Percentiles rank a stretch among this genome's conserved stretches.
phyloP scores from a whole-genome alignment of 2,329 filamentous ascomycete species.

The Conoideocrella luteorostrata region DNA sequence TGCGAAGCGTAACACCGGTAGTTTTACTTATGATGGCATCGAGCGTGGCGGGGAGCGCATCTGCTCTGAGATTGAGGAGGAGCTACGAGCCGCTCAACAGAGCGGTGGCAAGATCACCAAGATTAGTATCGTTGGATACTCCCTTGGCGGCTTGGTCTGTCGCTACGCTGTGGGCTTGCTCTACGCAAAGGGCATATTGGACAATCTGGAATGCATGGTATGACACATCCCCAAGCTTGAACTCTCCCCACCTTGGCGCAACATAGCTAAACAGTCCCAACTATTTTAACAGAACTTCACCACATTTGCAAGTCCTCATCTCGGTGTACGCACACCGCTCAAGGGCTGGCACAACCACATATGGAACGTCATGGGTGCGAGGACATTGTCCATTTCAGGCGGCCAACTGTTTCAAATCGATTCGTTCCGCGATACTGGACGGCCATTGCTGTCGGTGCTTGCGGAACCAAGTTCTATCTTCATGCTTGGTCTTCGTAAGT shows the following conservation, averaged over 20 bases:
- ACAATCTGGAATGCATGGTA: constrained; percentile 72
- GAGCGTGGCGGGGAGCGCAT: constrained; percentile 62
- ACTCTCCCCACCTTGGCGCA: not conserved
- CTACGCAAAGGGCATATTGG: constrained; percentile 72
- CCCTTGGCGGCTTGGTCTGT: constrained; percentile 77
- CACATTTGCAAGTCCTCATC: constrained; percentile 81
- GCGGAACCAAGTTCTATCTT: constrained; percentile 83
- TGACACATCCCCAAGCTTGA: constrained; percentile 9
- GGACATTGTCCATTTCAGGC: constrained; percentile 76
- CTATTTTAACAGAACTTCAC: constrained; percentile 64
- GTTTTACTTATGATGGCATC: constrained; percentile 65
- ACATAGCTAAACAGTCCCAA: not conserved
- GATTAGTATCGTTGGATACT: constrained; percentile 85
- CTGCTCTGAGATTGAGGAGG: constrained; percentile 60
- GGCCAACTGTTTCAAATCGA: constrained; percentile 85
- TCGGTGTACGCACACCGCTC: constrained; percentile 66
- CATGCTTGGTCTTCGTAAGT: constrained; percentile 68
- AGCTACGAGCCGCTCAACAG: constrained; percentile 48
- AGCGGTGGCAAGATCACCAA: constrained; percentile 69
- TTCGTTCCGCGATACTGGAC: constrained; percentile 73
- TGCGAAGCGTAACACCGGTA: constrained; percentile 66
- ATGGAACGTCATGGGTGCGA: constrained; percentile 79
- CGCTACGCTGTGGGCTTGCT: constrained; percentile 83
- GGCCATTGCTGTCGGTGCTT: constrained; percentile 72
- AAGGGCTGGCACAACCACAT: constrained; percentile 59